Evolutionary conservation across 2,329 filamentous ascomycete genomes (phyloP), one percentile per base, ranked within the genome.

Genomic region (Metarhizium robertsii): DNA sequence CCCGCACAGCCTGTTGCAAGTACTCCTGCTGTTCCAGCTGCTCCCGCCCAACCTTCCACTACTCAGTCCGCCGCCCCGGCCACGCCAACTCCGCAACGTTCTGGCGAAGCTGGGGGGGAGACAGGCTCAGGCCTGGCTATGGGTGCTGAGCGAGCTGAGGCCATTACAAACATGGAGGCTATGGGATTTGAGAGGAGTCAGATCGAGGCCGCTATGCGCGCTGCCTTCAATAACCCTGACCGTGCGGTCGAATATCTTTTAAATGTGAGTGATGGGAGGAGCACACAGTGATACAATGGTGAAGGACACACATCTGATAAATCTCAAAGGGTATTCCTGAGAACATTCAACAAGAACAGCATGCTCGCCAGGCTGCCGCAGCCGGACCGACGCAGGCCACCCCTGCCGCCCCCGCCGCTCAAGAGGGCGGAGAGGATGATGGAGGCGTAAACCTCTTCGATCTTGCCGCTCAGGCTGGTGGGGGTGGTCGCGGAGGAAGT

Each of bases 201-300:
- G 67, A 96, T 96, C 62, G 91, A 96, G 64, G 84, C 87, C 50
- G 94, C 94, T 53, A 94, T 99, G 87, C 88, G 92, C 66, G 94
- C 94, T 60, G 94, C 94, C 14, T 99, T 90, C 73, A 95, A 88
- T 79, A 99, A 99, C 75, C 91, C 92, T 14, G 92, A 97, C 71
- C 90, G 94, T 65, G 94, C 94, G 54, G 92, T 99, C 55, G 94
- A 99, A 71, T 99, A 99, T 67, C 83, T 99, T 13, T 71, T 99
- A 67, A 96, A 75, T 63, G 90, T 94, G 71, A 73, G 86, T 75
- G 52, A 6, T 20, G 2, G n/a, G 14, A 16, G 42, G 20, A 30
- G 7, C 45, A 3, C 13, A 14, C 3, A 46, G 7, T 46, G 14
- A 3, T 14, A 14, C 14, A 20, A 48, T 14, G 13, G 18, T 18